A percentile compares a stretch with the other conserved stretches of the same genome.
These are phyloP conservation scores for Russula lepida DNA, from an alignment of 768 basidiomycete genomes.

Conservation along the genomic window DNA sequence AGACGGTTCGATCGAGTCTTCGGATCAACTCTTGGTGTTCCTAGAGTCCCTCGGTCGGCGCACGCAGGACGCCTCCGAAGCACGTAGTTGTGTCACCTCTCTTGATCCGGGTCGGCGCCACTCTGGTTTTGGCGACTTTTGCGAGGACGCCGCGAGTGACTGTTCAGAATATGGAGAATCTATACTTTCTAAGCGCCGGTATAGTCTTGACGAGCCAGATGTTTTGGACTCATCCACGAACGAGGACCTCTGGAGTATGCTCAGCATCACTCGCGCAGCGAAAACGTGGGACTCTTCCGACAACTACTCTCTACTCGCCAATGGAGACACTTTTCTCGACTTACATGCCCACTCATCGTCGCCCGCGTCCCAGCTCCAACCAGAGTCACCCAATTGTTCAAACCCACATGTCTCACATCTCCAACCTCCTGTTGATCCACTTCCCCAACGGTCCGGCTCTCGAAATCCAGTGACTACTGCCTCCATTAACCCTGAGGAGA, in stretches of 20 bases:
- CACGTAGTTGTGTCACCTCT: not conserved
- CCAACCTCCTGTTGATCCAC: not conserved
- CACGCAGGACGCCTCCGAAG: constrained; percentile 4
- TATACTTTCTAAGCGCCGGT: not conserved
- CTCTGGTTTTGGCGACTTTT: not conserved
- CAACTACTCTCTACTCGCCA: not conserved
- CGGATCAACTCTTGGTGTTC: constrained; percentile 11
- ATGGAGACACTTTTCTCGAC: not conserved
- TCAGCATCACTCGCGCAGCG: not conserved
- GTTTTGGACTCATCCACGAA: not conserved
- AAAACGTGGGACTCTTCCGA: not conserved
- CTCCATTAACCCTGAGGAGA: not conserved
- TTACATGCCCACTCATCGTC: not conserved
- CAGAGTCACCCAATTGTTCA: not conserved
- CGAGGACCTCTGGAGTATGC: constrained; percentile 1
- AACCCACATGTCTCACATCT: not conserved
- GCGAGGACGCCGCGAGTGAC: constrained; percentile 15
- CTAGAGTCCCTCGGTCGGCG: constrained; percentile 12
- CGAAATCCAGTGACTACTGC: not conserved
- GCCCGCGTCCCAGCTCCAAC: not conserved
- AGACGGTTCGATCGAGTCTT: not conserved
- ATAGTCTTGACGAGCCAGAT: not conserved
- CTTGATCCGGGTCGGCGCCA: not conserved
- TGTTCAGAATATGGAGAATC: constrained; percentile 14
- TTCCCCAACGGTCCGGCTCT: not conserved